Evolutionary conservation across 768 basidiomycete species (phyloP).

Genomic region (Suillus hirtellus): DNA sequence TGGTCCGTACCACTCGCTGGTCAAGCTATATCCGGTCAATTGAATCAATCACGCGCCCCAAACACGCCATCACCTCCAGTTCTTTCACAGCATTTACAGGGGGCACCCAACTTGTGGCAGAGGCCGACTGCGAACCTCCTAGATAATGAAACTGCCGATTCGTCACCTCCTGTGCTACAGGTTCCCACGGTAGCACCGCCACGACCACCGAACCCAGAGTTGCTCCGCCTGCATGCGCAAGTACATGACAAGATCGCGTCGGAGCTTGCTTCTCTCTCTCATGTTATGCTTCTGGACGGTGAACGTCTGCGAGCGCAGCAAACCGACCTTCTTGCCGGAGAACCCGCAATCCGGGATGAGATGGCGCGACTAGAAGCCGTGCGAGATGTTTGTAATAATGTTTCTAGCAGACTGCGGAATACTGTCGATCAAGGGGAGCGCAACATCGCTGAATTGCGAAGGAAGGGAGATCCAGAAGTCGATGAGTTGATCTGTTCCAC

Average conservation of each 20-base stretch:
- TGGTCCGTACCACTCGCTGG: constrained; percentile 27
- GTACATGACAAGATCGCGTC: constrained; percentile 75
- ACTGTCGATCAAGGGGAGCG: constrained; percentile 69
- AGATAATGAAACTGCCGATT: constrained; percentile 51
- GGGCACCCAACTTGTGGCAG: constrained; percentile 21
- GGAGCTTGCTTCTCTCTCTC: constrained; percentile 69
- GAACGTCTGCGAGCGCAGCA: constrained; percentile 81
- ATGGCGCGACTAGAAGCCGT: constrained; percentile 95
- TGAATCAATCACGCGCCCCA: constrained; percentile 26
- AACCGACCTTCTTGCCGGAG: constrained; percentile 82
- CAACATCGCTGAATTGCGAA: constrained; percentile 73
- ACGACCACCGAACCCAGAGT: constrained; percentile 87
- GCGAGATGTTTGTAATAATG: constrained; percentile 82
- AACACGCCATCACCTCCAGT: constrained; percentile 19
- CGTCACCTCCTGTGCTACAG: constrained; percentile 28
- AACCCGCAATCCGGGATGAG: constrained; percentile 94
- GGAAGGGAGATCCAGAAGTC: constrained; percentile 88
- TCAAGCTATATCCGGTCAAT: constrained; percentile 27
- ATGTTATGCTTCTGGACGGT: constrained; percentile 62
- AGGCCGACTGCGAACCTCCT: constrained; percentile 53
- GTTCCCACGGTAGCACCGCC: constrained; percentile 53
- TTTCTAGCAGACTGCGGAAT: constrained; percentile 63
- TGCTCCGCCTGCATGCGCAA: constrained; percentile 74
- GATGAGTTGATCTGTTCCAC: constrained; percentile 97
- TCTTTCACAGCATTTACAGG: constrained; percentile 30